Percentiles rank a stretch among this genome's conserved stretches.
phyloP scores from a whole-genome alignment of 345 rosid species.

The Murraya koenigii region DNA sequence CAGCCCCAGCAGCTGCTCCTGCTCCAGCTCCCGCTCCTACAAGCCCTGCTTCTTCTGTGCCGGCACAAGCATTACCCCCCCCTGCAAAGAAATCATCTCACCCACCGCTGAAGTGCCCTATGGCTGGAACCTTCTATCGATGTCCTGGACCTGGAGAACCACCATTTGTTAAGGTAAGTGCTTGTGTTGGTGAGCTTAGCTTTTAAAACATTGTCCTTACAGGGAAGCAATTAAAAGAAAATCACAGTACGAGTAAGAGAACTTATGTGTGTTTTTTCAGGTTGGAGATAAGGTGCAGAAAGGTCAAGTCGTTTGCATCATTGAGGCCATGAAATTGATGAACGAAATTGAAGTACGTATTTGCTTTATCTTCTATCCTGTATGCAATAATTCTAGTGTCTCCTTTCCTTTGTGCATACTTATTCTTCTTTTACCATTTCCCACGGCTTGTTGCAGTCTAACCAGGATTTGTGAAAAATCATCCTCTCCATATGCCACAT shows the following conservation, averaged over 20 bases:
- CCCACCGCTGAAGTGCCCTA: conserved; percentile 76
- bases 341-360: conserved; percentile 87
- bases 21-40: conserved; percentile 41
- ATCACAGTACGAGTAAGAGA: background rate
- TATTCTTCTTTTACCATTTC: background rate
- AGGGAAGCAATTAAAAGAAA: background rate
- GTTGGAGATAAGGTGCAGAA: conserved; percentile 97
- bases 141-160: conserved; percentile 91
- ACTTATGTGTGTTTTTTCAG: conserved; percentile 27
- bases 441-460: background rate
- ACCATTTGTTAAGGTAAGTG: conserved; percentile 77
- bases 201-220: background rate
- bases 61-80: conserved; percentile 37
- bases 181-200: background rate
- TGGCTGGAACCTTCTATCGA: conserved; percentile 96
- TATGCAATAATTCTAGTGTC: background rate
- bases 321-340: conserved; percentile 99
- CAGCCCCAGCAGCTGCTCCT: conserved; percentile 27
- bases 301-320: conserved; percentile 91
- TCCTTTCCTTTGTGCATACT: background rate
- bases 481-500: background rate
- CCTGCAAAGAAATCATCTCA: conserved; percentile 53
- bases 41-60: conserved; percentile 28
- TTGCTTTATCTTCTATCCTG: conserved; percentile 6
- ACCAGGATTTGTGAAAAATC: background rate